These are phyloP conservation scores for Aureobasidium sp. DNA, from an alignment of 2,329 filamentous ascomycete genomes.

Conservation along the genomic window DNA sequence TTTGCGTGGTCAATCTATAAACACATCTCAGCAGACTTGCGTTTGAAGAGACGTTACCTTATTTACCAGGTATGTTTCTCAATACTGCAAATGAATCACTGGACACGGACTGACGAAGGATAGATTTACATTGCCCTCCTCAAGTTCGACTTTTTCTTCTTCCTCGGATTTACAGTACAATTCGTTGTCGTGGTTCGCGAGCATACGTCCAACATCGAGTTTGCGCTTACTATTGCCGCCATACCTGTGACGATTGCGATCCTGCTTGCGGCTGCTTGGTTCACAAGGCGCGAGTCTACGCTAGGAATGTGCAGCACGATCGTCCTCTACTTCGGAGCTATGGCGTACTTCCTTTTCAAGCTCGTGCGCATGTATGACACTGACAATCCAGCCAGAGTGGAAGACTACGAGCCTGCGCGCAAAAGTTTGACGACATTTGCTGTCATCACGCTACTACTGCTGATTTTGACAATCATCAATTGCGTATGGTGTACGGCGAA, in stretches of 20 bases:
- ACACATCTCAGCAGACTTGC: constrained; percentile 93
- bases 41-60: constrained; percentile 93
- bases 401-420: constrained; percentile 66
- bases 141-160: constrained; percentile 99
- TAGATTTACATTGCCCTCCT: constrained; percentile 95
- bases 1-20: constrained; percentile 99
- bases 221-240: constrained; percentile 77
- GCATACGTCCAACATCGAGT: constrained; percentile 60
- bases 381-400: constrained; percentile 24
- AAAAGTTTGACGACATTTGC: constrained; percentile 89
- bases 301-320: constrained; percentile 71
- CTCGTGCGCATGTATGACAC: constrained; percentile 87
- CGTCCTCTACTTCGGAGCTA: constrained; percentile 73
- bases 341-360: constrained; percentile 98
- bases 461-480: constrained; percentile 80
- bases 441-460: constrained; percentile 80
- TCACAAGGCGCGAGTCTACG: constrained; percentile 75
- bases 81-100: not conserved
- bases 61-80: constrained; percentile 76
- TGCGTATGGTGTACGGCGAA: constrained; percentile 83
- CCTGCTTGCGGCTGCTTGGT: constrained; percentile 74
- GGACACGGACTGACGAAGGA: constrained; percentile 15
- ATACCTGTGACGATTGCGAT: constrained; percentile 88
- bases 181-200: constrained; percentile 91
- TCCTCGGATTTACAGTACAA: constrained; percentile 95